Evolutionary conservation across 495 filamentous ascomycete genomes (phyloP).

Genomic region (Poronia punctata): DNA sequence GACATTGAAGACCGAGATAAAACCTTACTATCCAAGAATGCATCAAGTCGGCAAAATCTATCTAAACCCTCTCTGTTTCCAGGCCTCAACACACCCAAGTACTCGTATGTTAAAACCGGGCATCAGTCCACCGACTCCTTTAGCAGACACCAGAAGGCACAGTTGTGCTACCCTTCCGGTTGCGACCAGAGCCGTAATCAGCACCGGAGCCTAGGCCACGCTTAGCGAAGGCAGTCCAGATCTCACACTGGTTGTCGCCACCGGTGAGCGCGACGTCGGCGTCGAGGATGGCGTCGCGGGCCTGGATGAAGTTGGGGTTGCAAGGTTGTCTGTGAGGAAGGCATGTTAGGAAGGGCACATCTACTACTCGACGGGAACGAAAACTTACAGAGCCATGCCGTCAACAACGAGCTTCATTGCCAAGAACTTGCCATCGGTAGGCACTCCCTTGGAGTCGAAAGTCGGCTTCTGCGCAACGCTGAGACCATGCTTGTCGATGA

Average conservation of each 20-base stretch:
- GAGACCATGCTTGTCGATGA: conserved; percentile 46
- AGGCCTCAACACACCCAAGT: too few relatives aligned
- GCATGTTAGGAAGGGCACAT: conserved; percentile 2
- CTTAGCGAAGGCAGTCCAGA: conserved; percentile 50
- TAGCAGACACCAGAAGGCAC: conserved; percentile 26
- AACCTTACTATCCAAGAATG: too few relatives aligned
- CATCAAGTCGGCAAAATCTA: too few relatives aligned
- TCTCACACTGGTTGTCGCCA: conserved; percentile 42
- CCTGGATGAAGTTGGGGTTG: conserved; percentile 43
- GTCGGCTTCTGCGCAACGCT: conserved; percentile 33
- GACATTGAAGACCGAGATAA: too few relatives aligned
- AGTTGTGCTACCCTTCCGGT: conserved; percentile 21
- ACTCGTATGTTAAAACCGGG: conserved; percentile 2
- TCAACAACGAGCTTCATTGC: conserved; percentile 47
- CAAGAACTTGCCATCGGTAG: conserved; percentile 43
- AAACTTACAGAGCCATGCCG: conserved; percentile 40
- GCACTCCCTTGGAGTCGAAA: conserved; percentile 38
- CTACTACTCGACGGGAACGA: background rate
- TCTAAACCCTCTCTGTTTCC: too few relatives aligned
- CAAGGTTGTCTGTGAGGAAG: conserved; percentile 38
- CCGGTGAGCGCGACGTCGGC: conserved; percentile 44
- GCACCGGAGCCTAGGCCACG: conserved; percentile 37
- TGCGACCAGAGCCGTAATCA: conserved; percentile 13
- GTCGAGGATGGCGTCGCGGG: conserved; percentile 47
- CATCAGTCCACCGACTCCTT: background rate